Base-by-base conservation (phyloP, 306 rosid genomes). In the Boehmeria nivea region DNA sequence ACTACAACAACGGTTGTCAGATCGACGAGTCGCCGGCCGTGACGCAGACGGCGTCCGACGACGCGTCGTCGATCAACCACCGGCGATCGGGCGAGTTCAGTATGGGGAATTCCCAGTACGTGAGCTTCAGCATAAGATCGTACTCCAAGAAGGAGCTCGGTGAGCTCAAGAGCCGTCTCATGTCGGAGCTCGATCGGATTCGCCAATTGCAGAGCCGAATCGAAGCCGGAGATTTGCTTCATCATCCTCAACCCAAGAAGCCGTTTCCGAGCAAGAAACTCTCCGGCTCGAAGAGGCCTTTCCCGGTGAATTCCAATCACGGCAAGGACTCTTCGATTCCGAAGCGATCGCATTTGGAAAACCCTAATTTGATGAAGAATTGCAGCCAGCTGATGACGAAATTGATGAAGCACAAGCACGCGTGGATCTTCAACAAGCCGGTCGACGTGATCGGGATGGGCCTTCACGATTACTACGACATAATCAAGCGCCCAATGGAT, bases 401-500 rank as follows among this genome's bases (percentile, higher is more conserved):
- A 74, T 66, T 91, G 72, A 79, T 81, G 95, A 91, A 91, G 63
- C 87, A 84, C 68, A 91, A 84, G 69, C 51, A 45, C 8, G 76
- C 85, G 2, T 80, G 85, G 96, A 66, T 91, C 61, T 93, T 93
- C 58, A 87, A 76, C 38, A 67, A 51, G 33, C 97, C 95, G 0
- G 99, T 93, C 0, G 89, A 93, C 27, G 94, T 67, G 1, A 66
- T 54, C 0, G 78, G 80, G 0, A 27, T 81, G 84, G 77, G 78
- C 19, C 93, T 93, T 50, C 99, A 93, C 57, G 99, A 93, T 76
- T 93, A 93, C 58, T 15, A 71, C 7, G 94, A 87, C 33, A 87
- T 87, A 38, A 70, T 93, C 21, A 93, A 87, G 73, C 59, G 52
- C 11, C 99, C 99, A 0, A 93, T 93, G 96, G 99, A 93, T 93